Conservation (phyloP, 2,329 filamentous ascomycete species). For the Cadophora gregata region DNA sequence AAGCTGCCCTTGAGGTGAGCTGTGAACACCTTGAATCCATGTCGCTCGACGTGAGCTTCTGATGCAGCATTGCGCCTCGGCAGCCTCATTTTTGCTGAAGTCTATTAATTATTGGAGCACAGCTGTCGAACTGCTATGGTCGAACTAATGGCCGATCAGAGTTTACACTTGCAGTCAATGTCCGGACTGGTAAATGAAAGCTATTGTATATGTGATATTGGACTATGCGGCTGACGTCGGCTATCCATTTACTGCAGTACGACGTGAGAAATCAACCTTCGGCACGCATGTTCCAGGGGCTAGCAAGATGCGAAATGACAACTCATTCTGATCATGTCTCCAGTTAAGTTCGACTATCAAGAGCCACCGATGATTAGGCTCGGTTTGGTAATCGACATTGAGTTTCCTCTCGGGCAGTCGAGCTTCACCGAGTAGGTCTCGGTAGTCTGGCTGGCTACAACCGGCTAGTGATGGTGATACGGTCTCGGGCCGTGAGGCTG, state of each 20-base stretch:
- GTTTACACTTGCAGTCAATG: not conserved
- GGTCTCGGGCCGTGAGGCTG: slow-evolving; percentile 3
- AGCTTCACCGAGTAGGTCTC: slow-evolving; percentile 6
- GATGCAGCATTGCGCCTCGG: not conserved
- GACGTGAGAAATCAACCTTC: not conserved
- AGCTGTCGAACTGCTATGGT: slow-evolving; percentile 1
- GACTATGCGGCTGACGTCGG: not conserved
- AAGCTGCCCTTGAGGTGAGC: not conserved
- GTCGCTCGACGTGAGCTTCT: not conserved
- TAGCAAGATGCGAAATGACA: not conserved
- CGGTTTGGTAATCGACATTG: not conserved
- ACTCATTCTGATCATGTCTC: not conserved
- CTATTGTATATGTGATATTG: not conserved
- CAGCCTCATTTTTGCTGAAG: slow-evolving; percentile 16
- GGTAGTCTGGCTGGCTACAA: slow-evolving; percentile 3
- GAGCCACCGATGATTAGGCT: not conserved
- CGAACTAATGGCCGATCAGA: not conserved
- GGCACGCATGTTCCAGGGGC: not conserved
- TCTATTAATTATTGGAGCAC: not conserved
- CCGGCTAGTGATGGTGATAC: not conserved
- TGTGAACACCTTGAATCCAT: not conserved
- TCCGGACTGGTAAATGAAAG: not conserved
- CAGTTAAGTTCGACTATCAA: not conserved
- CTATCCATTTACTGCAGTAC: slow-evolving; percentile 1
- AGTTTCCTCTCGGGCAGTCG: not conserved